Evolutionary conservation across 768 basidiomycete species (phyloP), one percentile per base, ranked within the genome.

Genomic region (Tephrocybe sp.): DNA sequence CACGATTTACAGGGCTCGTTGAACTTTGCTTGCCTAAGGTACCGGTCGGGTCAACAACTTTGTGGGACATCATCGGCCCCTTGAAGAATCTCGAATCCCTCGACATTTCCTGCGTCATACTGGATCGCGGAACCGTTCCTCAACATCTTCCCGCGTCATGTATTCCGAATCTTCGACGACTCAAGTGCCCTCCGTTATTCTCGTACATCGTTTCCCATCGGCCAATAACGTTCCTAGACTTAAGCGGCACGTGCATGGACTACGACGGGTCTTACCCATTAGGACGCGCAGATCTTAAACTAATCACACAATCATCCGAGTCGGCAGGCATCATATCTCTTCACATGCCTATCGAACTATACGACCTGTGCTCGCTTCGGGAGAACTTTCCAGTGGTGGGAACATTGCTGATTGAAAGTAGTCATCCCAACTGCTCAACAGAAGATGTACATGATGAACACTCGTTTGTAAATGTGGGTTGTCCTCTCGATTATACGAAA

Each of bases 81-180:
- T 43, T 49, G 5, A 26, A 28, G 38, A 26, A 16, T n/a, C 47
- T 60, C 12, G 39, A 37, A 19, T 38, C 30, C 18, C 41, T 60
- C 9, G 21, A 11, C 3, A 41, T 52, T 28, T n/a, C n/a, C n/a
- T n/a, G 2, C 16, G 2, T 13, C 1, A 5, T n/a, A 24, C 3
- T 5, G 11, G 3, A 11, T 19, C 6, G 12, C 13, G 11, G 28
- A 5, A 13, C 6, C 27, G 19, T 15, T 18, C 41, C 16, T 28
- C 25, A 16, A 40, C 18, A 27, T 21, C 30, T 41, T 55, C 26
- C 42, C 11, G 12, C 48, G 5, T 47, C 55, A 5, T 54, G 46
- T 16, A 27, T 56, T 21, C 51, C 53, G 13, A 51, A 42, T 3
- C 52, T 59, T 16, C 35, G 27, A 36, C 27, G 6, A 13, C 38